phyloP scores from a whole-genome alignment of 306 rosid species.

The Acacia melanoxylon region DNA sequence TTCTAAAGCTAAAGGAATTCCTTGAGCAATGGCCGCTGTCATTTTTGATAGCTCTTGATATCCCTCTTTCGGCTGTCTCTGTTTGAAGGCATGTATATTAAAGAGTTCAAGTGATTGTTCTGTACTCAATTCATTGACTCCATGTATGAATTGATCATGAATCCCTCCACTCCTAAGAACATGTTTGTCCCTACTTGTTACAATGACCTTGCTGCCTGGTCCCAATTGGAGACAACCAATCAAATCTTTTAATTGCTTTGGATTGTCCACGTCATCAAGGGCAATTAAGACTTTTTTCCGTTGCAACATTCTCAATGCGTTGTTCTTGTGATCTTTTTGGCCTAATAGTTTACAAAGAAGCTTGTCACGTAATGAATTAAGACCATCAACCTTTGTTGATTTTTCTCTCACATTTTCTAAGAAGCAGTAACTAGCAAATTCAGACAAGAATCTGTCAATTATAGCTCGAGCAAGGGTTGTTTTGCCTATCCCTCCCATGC shows the following conservation, averaged over 20 bases:
- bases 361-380: not conserved
- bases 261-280: slow-evolving; percentile 19
- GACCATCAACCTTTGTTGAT: not conserved
- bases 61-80: not conserved
- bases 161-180: not conserved
- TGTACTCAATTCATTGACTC: not conserved
- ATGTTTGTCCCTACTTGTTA: not conserved
- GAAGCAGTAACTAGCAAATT: not conserved
- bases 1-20: not conserved
- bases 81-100: not conserved
- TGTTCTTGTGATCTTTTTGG: too few species aligned
- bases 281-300: slow-evolving; percentile 10
- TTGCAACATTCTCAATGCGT: too few species aligned
- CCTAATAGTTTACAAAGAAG: not conserved
- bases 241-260: not conserved
- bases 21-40: not conserved
- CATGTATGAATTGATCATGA: not conserved
- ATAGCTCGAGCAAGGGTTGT: not conserved
- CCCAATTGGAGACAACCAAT: not conserved
- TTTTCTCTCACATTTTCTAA: not conserved
- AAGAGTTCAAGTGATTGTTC: not conserved
- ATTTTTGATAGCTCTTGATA: not conserved
- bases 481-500: not conserved
- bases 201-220: not conserved
- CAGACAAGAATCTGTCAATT: not conserved